A percentile compares a stretch with the other conserved stretches of the same genome.
Evolutionary conservation across 306 rosid species (phyloP).

Genomic region (Begonia peltatifolia): DNA sequence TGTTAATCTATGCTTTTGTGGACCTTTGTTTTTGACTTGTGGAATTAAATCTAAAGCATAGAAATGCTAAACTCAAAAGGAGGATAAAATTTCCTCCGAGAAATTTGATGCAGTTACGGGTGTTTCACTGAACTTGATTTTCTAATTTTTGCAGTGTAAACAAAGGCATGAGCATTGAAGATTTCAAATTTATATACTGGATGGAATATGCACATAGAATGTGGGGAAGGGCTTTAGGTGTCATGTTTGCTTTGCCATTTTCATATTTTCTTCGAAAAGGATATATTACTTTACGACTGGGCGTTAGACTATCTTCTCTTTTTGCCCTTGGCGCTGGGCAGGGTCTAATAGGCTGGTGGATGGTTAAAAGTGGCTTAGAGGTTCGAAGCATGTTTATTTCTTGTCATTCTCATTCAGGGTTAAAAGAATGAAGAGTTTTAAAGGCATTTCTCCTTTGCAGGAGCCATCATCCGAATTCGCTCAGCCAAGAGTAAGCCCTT

Average conservation of each 20-base stretch:
- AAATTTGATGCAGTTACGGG: background rate
- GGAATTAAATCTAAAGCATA: too few relatives aligned
- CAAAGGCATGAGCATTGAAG: conserved; percentile 29
- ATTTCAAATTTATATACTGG: conserved; percentile 39
- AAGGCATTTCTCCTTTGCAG: conserved; percentile 25
- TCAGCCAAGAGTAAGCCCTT: conserved; percentile 94
- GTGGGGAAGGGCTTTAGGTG: conserved; percentile 89
- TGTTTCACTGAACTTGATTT: conserved; percentile 2
- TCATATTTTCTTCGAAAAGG: conserved; percentile 80
- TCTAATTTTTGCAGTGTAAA: conserved; percentile 20
- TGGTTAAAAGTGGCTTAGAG: conserved; percentile 81
- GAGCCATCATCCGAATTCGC: conserved; percentile 75
- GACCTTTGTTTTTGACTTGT: too few relatives aligned
- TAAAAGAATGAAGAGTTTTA: conserved; percentile 1
- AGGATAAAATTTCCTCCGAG: too few relatives aligned
- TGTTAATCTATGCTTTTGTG: too few relatives aligned
- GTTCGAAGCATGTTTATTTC: conserved; percentile 1
- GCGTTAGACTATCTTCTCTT: conserved; percentile 53
- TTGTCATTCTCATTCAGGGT: background rate
- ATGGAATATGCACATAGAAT: conserved; percentile 86
- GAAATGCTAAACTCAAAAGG: too few relatives aligned
- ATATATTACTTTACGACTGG: conserved; percentile 66
- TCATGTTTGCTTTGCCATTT: conserved; percentile 83
- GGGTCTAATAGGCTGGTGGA: conserved; percentile 95
- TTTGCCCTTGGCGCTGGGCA: conserved; percentile 83